phyloP scores from a whole-genome alignment of 2,329 filamentous ascomycete species.

The Phaeoacremonium minimum region DNA sequence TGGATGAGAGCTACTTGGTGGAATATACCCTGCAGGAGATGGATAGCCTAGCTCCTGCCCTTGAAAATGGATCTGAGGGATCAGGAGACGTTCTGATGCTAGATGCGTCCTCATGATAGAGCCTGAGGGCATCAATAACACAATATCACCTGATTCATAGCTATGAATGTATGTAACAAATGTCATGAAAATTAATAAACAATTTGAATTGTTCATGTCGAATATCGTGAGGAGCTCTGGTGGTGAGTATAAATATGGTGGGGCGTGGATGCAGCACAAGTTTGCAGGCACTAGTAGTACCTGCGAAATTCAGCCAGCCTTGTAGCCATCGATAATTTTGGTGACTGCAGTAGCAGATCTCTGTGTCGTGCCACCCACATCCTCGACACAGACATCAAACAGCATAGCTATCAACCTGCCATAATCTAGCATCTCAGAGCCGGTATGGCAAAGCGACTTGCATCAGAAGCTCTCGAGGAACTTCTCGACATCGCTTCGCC shows the following conservation, averaged over 20 bases:
- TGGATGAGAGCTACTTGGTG: slow-evolving; percentile 90
- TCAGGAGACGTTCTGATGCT: slow-evolving; percentile 18
- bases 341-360: no score
- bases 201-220: no score
- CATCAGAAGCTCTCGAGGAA: slow-evolving; percentile 57
- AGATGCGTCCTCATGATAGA: slow-evolving; percentile 14
- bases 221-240: slow-evolving; percentile 10
- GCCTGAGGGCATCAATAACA: no score
- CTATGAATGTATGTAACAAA: no score
- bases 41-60: slow-evolving; percentile 62
- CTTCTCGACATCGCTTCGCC: slow-evolving; percentile 50
- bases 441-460: slow-evolving; percentile 46
- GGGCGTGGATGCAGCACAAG: slow-evolving; percentile 6
- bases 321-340: no score
- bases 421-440: no score
- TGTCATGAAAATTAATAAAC: no score
- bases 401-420: no score
- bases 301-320: no score
- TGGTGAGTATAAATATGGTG: slow-evolving; percentile 6
- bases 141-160: no score
- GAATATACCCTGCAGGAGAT: slow-evolving; percentile 93
- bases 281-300: no score
- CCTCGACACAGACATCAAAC: slow-evolving; percentile 3
- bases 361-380: not conserved
- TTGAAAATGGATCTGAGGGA: slow-evolving; percentile 11